phyloP scores from a whole-genome alignment of 768 basidiomycete species.

The Kwoniella dendrophila region DNA sequence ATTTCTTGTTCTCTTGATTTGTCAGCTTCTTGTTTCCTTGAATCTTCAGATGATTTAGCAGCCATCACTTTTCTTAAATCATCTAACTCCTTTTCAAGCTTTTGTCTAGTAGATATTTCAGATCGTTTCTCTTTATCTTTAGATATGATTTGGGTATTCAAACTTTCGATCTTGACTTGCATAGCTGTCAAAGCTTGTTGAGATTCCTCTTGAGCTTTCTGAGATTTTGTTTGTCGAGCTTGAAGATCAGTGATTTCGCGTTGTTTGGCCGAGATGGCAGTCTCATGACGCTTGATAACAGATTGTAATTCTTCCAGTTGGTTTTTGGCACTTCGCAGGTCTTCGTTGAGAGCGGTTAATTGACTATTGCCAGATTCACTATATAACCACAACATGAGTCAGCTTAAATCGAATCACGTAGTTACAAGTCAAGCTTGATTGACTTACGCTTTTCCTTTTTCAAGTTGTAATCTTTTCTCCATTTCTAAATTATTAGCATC shows the following conservation, averaged over 20 bases:
- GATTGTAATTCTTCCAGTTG: conserved; percentile 78
- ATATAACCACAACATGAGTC: conserved; percentile 7
- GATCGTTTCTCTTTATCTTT: conserved; percentile 56
- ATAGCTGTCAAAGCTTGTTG: conserved; percentile 36
- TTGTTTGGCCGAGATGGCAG: conserved; percentile 64
- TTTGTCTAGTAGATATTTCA: conserved; percentile 53
- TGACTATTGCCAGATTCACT: conserved; percentile 66
- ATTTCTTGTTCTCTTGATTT: conserved; percentile 87
- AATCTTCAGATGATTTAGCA: conserved; percentile 84
- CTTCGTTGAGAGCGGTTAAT: conserved; percentile 64
- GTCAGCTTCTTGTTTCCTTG: conserved; percentile 77
- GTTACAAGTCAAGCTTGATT: not conserved
- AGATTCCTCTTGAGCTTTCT: conserved; percentile 27
- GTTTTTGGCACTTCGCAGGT: conserved; percentile 70
- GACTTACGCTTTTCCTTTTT: conserved; percentile 67
- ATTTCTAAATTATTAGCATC: conserved; percentile 68
- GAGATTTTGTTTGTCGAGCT: conserved; percentile 8
- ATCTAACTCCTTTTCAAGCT: conserved; percentile 80
- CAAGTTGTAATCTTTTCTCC: conserved; percentile 69
- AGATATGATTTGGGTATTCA: conserved; percentile 62
- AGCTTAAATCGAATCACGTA: not conserved
- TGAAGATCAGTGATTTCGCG: conserved; percentile 36
- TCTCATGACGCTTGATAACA: conserved; percentile 77
- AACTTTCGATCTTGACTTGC: conserved; percentile 39
- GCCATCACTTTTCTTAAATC: conserved; percentile 79